Evolutionary conservation across 1,284 basidiomycete species (phyloP), one percentile per base, ranked within the genome.

Genomic region (Termitomyces sp.): DNA sequence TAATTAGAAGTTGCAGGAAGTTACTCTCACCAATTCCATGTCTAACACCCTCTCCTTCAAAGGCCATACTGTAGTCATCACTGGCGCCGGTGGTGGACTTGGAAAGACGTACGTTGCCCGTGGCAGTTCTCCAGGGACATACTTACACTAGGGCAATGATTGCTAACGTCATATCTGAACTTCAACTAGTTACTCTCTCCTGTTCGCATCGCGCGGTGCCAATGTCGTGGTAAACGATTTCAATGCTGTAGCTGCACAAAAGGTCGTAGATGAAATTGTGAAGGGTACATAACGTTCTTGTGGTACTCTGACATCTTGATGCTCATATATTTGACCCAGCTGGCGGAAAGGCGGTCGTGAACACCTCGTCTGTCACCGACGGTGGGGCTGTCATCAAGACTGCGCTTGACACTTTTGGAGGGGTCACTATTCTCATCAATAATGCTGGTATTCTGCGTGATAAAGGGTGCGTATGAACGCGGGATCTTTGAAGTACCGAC

Each of bases 161-260:
- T n/a, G 9, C 38, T 51, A 49, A 58, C 48, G 51, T 57, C 49
- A 57, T 78, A 36, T 10, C 19, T 4, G 33, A 42, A 38, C 19
- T 39, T 33, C 21, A 38, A 46, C 13, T 50, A 94, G 95, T 30
- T 98, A 99, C 73, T 90, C 95, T 1, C 75, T 91, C 54, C 80
- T 94, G 63, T 98, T 94, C 70, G 95, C 94, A 31, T 83, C 90
- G 10, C 82, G 93, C 54, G 96, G 96, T 10, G 94, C 94, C 15
- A 94, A 93, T 65, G 85, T 99, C 57, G 91, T 99, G 60, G 91
- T 98, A 42, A 97, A 98, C 67, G 97, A 99, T 73, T 91, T 98
- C 68, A 94, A 89, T 66, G 80, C 78, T 53, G 84, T 86, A 59
- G 90, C 93, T 19, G 96, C 96, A 3, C 91, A 97, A 71, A 90